Conservation (phyloP, 2,329 filamentous ascomycete genomes). For the Fusarium secorum region DNA sequence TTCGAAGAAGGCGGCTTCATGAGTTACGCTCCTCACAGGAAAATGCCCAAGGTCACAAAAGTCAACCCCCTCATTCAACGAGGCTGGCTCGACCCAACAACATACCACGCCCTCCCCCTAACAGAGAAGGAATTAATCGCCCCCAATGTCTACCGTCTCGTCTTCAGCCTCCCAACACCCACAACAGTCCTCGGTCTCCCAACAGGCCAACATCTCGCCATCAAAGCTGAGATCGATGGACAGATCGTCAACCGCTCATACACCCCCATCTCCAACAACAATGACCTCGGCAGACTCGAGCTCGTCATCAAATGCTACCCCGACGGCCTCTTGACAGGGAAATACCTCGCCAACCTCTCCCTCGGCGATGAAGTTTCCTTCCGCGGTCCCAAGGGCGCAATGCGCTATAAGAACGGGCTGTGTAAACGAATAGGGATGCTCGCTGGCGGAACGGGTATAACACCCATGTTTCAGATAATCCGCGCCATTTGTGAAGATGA, state of each 20-base stretch:
- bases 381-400: conserved; percentile 64
- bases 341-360: conserved; percentile 56
- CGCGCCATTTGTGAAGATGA: conserved; percentile 69
- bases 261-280: conserved; percentile 61
- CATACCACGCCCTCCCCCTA: conserved; percentile 58
- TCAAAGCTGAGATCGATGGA: conserved; percentile 57
- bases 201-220: conserved; percentile 64
- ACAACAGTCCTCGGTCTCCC: conserved; percentile 60
- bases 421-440: conserved; percentile 62
- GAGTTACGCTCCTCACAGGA: conserved; percentile 45
- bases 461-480: conserved; percentile 61
- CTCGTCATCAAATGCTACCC: conserved; percentile 62
- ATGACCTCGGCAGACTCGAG: conserved; percentile 57
- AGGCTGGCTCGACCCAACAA: conserved; percentile 59
- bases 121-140: conserved; percentile 50
- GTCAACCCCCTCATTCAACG: conserved; percentile 36
- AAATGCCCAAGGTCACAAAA: conserved; percentile 48
- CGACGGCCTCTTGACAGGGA: conserved; percentile 58
- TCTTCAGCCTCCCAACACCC: conserved; percentile 56
- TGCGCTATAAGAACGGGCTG: conserved; percentile 57
- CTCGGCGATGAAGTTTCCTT: conserved; percentile 60
- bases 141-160: conserved; percentile 55
- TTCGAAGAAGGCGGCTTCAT: conserved; percentile 36
- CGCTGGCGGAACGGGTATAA: conserved; percentile 54
- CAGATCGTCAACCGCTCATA: conserved; percentile 60